Conservation (phyloP, 2,329 filamentous ascomycete species). For the Helotiales sp. region DNA sequence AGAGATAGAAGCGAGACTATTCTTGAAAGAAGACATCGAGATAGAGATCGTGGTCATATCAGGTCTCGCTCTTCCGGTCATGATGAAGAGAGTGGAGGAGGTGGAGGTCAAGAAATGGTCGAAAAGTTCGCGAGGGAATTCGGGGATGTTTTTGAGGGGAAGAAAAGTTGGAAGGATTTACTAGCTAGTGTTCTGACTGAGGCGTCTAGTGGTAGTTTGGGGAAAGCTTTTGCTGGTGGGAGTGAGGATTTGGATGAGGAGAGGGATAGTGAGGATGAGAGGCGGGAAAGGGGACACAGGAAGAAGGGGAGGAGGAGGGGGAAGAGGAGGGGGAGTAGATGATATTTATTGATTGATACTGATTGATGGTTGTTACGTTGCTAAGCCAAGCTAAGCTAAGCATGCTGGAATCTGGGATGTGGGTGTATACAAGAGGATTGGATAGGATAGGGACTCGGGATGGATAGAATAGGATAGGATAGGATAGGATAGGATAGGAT, state of each 20-base stretch:
- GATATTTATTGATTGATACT: not conserved
- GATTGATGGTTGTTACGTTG: not conserved
- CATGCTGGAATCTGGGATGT: too few species aligned
- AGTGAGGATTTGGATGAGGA: not conserved
- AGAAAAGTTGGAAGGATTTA: slow-evolving; percentile 33
- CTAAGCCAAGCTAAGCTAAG: too few species aligned
- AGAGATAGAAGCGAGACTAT: not conserved
- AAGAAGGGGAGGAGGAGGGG: not conserved
- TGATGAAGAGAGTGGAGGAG: not conserved
- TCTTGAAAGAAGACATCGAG: too few species aligned
- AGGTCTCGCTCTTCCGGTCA: too few species aligned
- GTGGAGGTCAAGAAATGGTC: slow-evolving; percentile 29
- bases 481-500: not conserved
- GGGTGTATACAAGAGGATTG: not conserved
- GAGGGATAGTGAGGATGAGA: not conserved
- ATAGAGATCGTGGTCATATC: too few species aligned
- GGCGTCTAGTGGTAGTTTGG: slow-evolving; percentile 4
- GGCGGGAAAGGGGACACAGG: not conserved
- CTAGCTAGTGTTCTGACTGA: slow-evolving; percentile 28
- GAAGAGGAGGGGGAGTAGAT: not conserved
- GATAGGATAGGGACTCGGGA: not conserved
- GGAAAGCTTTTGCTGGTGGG: not conserved
- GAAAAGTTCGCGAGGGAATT: slow-evolving; percentile 28
- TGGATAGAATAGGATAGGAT: not conserved
- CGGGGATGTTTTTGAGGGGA: slow-evolving; percentile 32